Evolutionary conservation across 352 stramenopile species (phyloP), one percentile per base, ranked within the genome.

Genomic region (Phytophthora cactorum): DNA sequence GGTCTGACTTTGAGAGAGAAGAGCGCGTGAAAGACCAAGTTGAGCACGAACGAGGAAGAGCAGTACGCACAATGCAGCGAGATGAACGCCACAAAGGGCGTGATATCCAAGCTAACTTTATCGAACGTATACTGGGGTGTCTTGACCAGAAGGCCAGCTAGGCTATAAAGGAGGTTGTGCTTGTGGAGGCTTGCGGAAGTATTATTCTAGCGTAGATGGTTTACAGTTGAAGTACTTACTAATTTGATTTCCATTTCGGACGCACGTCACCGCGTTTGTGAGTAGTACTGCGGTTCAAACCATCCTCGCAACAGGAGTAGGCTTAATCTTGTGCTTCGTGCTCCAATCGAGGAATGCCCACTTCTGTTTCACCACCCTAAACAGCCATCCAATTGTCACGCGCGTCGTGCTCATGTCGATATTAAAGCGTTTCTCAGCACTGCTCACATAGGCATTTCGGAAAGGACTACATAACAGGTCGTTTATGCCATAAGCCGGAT

Each of bases 321-420:
- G 11, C 31, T 62, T 7, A 8, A 70, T 53, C 27, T 52, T 36
- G 34, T 67, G 57, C n/a, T 66, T 66, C 31, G 63, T 66, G 28
- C 53, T 62, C 49, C 51, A 71, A 15, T 67, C 64, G 0, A 71
- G 9, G n/a, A 67, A 59, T 0, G 55, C 31, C 54, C 46, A 70
- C n/a, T 70, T 52, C 9, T 46, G n/a, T 11, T 70, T 70, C 5
- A 60, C 22, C 5, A 64, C 49, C 2, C 54, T 29, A 28, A 70
- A 70, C 4, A 60, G 3, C 55, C 54, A 66, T 14, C 66, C 63
- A 4, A 66, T 55, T 5, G 49, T 56, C 5, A 66, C 49, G 1
- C 47, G 55, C 22, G 2, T 29, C n/a, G 28, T 49, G 43, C 43
- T 49, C 43, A 49, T 49, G 2, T 11, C 11, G 15, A 49, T n/a